phyloP scores from a whole-genome alignment of 2,329 filamentous ascomycete species.

The Penicillium sp. region DNA sequence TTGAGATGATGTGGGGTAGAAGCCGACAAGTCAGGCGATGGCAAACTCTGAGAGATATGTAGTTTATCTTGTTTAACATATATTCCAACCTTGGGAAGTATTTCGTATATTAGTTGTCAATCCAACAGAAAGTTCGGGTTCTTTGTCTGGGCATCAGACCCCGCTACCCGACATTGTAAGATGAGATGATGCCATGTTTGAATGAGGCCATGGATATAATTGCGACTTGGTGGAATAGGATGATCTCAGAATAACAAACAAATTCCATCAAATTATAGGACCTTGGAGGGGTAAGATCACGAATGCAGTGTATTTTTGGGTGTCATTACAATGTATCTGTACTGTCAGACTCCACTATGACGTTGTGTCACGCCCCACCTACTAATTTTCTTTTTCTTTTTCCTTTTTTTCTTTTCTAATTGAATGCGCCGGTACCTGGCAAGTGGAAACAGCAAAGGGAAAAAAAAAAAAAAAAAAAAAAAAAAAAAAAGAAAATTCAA shows the following conservation, averaged over 20 bases:
- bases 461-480: background rate
- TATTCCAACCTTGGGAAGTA: background rate
- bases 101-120: background rate
- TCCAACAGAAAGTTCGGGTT: background rate
- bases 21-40: constrained; percentile 14
- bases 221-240: background rate
- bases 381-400: background rate
- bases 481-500: background rate
- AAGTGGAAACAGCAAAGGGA: background rate
- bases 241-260: constrained; percentile 8
- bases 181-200: constrained; percentile 1
- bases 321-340: constrained; percentile 17
- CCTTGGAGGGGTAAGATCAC: constrained; percentile 1
- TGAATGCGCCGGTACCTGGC: constrained; percentile 10
- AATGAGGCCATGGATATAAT: background rate
- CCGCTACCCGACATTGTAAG: constrained; percentile 7
- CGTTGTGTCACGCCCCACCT: constrained; percentile 18
- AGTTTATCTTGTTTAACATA: background rate
- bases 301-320: constrained; percentile 9
- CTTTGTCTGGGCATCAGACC: constrained; percentile 13
- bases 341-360: constrained; percentile 31
- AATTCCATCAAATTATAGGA: background rate
- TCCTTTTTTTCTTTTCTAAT: constrained; percentile 1
- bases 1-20: constrained; percentile 19
- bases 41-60: background rate